A percentile compares a stretch with the other conserved stretches of the same genome.
phyloP scores from a whole-genome alignment of 1,139 yeast species.

The Debaryomyces sp. region DNA sequence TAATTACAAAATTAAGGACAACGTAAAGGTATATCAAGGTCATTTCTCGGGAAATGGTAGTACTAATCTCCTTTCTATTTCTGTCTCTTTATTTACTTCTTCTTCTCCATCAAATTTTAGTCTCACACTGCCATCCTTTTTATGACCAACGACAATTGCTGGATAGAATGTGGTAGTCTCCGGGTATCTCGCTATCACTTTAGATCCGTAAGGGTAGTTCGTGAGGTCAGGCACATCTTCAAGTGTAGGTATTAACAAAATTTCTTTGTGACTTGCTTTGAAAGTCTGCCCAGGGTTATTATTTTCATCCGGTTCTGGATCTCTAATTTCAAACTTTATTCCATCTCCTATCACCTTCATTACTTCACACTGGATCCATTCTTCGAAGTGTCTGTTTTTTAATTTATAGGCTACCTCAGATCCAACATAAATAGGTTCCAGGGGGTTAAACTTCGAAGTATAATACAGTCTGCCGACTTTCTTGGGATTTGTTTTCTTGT shows the following conservation, averaged over 20 bases:
- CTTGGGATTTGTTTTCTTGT: slow-evolving; percentile 28
- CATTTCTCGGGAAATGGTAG: slow-evolving; percentile 65
- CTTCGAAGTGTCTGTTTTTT: slow-evolving; percentile 68
- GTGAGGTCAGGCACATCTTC: slow-evolving; percentile 45
- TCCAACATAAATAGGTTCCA: slow-evolving; percentile 64
- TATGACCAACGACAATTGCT: slow-evolving; percentile 84
- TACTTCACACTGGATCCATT: slow-evolving; percentile 97
- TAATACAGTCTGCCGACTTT: slow-evolving; percentile 45
- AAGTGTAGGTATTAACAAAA: slow-evolving; percentile 70
- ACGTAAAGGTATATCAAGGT: not conserved
- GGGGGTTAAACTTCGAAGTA: slow-evolving; percentile 55
- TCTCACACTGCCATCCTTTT: slow-evolving; percentile 75
- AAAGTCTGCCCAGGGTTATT: slow-evolving; percentile 88
- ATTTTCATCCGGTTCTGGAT: slow-evolving; percentile 96
- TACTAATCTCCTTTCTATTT: slow-evolving; percentile 82
- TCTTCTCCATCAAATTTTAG: slow-evolving; percentile 96
- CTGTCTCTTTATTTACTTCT: slow-evolving; percentile 94
- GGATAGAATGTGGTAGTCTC: slow-evolving; percentile 97
- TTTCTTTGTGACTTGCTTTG: slow-evolving; percentile 79
- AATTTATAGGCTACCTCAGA: slow-evolving; percentile 90
- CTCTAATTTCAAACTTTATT: slow-evolving; percentile 79
- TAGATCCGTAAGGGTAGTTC: slow-evolving; percentile 72
- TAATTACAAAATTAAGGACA: not conserved
- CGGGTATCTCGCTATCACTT: slow-evolving; percentile 92
- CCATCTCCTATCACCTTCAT: slow-evolving; percentile 78